Evolutionary conservation across 2,329 filamentous ascomycete genomes (phyloP).

Genomic region (Truncatella angustata): DNA sequence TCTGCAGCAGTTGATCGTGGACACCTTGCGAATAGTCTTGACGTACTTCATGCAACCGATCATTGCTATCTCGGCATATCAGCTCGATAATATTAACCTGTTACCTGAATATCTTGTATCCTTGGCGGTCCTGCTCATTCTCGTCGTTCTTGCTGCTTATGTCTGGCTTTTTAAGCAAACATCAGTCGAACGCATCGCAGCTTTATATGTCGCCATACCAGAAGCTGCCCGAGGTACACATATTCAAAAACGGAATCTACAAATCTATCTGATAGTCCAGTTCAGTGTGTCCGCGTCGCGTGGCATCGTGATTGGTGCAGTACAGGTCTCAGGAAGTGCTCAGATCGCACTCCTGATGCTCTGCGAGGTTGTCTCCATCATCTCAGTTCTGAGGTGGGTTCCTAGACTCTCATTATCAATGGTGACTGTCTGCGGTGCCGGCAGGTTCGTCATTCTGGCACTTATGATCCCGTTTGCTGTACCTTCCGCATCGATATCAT

Average conservation of each 20-base stretch:
- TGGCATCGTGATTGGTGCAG: slow-evolving; percentile 14
- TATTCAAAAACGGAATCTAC: slow-evolving; percentile 10
- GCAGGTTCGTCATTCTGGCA: neutral
- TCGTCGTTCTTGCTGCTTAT: slow-evolving; percentile 9
- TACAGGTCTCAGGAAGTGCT: slow-evolving; percentile 15
- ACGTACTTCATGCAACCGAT: slow-evolving; percentile 18
- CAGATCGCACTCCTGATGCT: slow-evolving; percentile 12
- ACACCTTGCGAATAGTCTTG: slow-evolving; percentile 11
- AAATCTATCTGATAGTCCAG: slow-evolving; percentile 12
- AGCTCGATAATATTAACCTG: slow-evolving; percentile 12
- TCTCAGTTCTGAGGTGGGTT: slow-evolving; percentile 13
- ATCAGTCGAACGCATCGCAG: slow-evolving; percentile 12
- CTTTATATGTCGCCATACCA: slow-evolving; percentile 13
- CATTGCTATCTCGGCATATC: slow-evolving; percentile 14
- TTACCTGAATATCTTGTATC: slow-evolving; percentile 14
- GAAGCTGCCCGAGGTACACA: neutral
- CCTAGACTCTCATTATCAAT: slow-evolving; percentile 8
- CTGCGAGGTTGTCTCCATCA: slow-evolving; percentile 15
- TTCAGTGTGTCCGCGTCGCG: slow-evolving; percentile 14
- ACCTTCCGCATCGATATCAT: neutral
- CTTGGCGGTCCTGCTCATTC: slow-evolving; percentile 9
- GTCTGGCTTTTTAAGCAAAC: slow-evolving; percentile 13
- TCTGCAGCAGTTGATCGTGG: neutral
- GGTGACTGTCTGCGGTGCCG: neutral
- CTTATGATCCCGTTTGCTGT: neutral